These are phyloP conservation scores for Phytophthora constricta DNA, from an alignment of 352 stramenopile species.

Conservation along the genomic window DNA sequence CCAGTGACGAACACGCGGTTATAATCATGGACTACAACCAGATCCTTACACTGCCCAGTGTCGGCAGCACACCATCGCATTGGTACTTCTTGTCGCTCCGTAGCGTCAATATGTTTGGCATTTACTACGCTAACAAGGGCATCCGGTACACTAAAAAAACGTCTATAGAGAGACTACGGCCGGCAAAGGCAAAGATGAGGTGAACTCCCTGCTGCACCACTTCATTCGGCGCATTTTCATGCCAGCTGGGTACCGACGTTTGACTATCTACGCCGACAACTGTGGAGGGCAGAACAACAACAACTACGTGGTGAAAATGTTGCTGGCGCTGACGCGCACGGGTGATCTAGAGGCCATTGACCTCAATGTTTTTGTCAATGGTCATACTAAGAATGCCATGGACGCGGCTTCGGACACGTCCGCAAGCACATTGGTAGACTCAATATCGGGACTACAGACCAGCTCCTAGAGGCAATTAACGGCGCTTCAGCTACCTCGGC, in stretches of 20 bases:
- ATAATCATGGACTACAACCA: constrained; percentile 30
- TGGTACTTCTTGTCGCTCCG: constrained; percentile 28
- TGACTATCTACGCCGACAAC: constrained; percentile 21
- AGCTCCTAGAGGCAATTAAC: constrained; percentile 7
- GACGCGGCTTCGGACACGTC: constrained; percentile 27
- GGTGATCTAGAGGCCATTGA: constrained; percentile 1
- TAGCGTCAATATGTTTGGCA: constrained; percentile 18
- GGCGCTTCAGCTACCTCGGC: background rate
- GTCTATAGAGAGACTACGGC: constrained; percentile 5
- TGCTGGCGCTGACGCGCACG: constrained; percentile 3
- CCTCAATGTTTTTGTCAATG: constrained; percentile 33
- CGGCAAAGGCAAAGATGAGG: constrained; percentile 11
- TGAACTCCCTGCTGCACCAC: too few relatives aligned
- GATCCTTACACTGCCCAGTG: constrained; percentile 24
- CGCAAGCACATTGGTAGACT: constrained; percentile 15
- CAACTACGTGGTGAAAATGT: constrained; percentile 24
- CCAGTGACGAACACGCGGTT: constrained; percentile 5
- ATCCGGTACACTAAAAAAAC: constrained; percentile 11
- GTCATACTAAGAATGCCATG: constrained; percentile 21
- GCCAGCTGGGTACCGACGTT: background rate
- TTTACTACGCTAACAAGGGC: constrained; percentile 15
- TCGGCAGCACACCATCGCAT: constrained; percentile 5
- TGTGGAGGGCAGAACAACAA: constrained; percentile 21
- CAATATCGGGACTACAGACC: too few relatives aligned
- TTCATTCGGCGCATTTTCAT: constrained; percentile 11